Conservation (phyloP, 2,329 filamentous ascomycete species). For the Herpotrichia juniperi region DNA sequence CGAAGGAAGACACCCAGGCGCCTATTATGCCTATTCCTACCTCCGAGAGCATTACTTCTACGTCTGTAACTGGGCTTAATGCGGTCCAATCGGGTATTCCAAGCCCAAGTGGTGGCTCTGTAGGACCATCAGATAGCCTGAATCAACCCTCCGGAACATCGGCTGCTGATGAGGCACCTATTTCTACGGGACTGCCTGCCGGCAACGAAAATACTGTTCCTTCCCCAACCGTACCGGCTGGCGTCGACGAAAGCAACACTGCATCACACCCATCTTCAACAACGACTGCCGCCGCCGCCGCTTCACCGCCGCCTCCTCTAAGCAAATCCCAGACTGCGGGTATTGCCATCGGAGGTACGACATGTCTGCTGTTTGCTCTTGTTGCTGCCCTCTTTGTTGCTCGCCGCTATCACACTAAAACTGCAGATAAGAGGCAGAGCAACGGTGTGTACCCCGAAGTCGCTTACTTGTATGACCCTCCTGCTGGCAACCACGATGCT, state of each 20-base stretch:
- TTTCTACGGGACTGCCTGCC: not conserved
- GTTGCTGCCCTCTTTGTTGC: constrained; percentile 40
- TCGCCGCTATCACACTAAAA: constrained; percentile 34
- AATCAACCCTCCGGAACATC: constrained; percentile 1
- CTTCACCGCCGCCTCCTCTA: constrained; percentile 23
- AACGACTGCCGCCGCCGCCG: constrained; percentile 17
- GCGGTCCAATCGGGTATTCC: constrained; percentile 2
- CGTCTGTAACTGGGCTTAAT: not conserved
- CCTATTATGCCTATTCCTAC: constrained; percentile 1
- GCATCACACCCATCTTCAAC: constrained; percentile 10
- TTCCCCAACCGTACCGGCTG: constrained; percentile 7
- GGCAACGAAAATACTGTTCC: not conserved
- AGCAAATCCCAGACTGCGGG: constrained; percentile 41
- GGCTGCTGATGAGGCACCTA: not conserved
- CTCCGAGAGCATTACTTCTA: constrained; percentile 6
- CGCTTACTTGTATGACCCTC: constrained; percentile 43
- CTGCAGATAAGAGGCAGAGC: constrained; percentile 25
- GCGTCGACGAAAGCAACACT: constrained; percentile 6
- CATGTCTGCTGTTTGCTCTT: constrained; percentile 39
- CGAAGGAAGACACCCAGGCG: not conserved
- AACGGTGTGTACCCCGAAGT: constrained; percentile 37
- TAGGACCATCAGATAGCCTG: constrained; percentile 2
- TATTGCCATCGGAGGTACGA: constrained; percentile 41
- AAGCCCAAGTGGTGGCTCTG: constrained; percentile 3
- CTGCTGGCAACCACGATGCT: constrained; percentile 19